phyloP scores from a whole-genome alignment of 176 grass and related monocot species.

The Paspalum vaginatum region DNA sequence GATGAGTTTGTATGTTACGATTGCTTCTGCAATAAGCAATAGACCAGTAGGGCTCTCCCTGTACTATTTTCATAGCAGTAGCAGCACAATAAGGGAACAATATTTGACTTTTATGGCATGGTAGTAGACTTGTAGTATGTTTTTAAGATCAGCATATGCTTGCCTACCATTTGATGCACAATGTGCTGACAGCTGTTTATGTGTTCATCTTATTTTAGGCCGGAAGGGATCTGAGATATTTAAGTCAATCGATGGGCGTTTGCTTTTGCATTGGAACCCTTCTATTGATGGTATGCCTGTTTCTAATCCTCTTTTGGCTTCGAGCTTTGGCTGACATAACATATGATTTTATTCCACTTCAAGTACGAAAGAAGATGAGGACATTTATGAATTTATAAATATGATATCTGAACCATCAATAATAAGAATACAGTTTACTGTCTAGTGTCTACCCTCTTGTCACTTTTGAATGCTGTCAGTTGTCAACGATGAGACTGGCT shows the following conservation, averaged over 20 bases:
- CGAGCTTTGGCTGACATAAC: neutral
- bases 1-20: constrained; percentile 25
- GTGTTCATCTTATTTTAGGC: constrained; percentile 52
- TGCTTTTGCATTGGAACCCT: constrained; percentile 73
- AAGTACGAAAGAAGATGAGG: neutral
- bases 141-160: neutral
- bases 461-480: constrained; percentile 15
- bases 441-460: neutral
- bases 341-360: neutral
- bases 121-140: neutral
- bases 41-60: neutral
- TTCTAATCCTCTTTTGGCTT: neutral
- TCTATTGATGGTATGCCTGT: constrained; percentile 64
- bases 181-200: constrained; percentile 27
- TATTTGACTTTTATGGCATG: constrained; percentile 23
- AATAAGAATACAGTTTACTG: neutral
- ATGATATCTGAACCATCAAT: neutral
- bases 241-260: constrained; percentile 88
- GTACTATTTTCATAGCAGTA: neutral
- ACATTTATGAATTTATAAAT: neutral
- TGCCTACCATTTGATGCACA: neutral
- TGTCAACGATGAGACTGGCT: constrained; percentile 3
- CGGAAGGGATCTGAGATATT: constrained; percentile 88
- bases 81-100: constrained; percentile 6
- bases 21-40: constrained; percentile 5